A percentile compares a stretch with the other conserved stretches of the same genome.
These are phyloP conservation scores for Gautieria morchelliformis DNA, from an alignment of 768 basidiomycete genomes.

Conservation along the genomic window DNA sequence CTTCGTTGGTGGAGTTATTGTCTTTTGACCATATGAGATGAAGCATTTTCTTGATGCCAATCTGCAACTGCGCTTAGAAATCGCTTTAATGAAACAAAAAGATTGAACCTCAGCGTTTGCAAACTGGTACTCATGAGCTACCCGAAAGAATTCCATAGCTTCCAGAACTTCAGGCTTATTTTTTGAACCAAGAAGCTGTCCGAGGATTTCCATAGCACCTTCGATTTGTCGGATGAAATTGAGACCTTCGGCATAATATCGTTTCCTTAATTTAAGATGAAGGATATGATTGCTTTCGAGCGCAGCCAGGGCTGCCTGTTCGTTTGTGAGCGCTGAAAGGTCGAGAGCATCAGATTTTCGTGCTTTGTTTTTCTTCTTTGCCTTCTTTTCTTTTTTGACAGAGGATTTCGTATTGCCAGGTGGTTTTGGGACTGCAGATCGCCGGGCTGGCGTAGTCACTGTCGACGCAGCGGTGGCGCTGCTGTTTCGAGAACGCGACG, in stretches of 20 bases:
- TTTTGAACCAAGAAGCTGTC: slow-evolving; percentile 75
- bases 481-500: neutral
- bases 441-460: neutral
- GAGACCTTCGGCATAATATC: slow-evolving; percentile 80
- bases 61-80: slow-evolving; percentile 28
- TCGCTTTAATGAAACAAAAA: neutral
- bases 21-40: slow-evolving; percentile 98
- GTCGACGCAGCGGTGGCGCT: neutral
- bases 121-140: slow-evolving; percentile 73
- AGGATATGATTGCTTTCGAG: slow-evolving; percentile 58
- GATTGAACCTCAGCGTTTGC: slow-evolving; percentile 57
- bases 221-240: slow-evolving; percentile 69
- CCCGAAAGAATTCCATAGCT: slow-evolving; percentile 82
- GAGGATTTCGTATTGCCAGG: neutral
- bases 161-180: slow-evolving; percentile 79
- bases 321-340: slow-evolving; percentile 56
- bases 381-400: slow-evolving; percentile 18
- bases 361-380: slow-evolving; percentile 37
- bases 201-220: slow-evolving; percentile 59
- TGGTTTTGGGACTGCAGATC: neutral
- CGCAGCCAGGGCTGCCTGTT: slow-evolving; percentile 61
- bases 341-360: slow-evolving; percentile 61
- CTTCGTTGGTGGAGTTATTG: slow-evolving; percentile 68
- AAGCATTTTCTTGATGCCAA: slow-evolving; percentile 90
- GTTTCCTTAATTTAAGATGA: slow-evolving; percentile 64